phyloP scores from a whole-genome alignment of 2,329 filamentous ascomycete species.

The Bisporella sp. region DNA sequence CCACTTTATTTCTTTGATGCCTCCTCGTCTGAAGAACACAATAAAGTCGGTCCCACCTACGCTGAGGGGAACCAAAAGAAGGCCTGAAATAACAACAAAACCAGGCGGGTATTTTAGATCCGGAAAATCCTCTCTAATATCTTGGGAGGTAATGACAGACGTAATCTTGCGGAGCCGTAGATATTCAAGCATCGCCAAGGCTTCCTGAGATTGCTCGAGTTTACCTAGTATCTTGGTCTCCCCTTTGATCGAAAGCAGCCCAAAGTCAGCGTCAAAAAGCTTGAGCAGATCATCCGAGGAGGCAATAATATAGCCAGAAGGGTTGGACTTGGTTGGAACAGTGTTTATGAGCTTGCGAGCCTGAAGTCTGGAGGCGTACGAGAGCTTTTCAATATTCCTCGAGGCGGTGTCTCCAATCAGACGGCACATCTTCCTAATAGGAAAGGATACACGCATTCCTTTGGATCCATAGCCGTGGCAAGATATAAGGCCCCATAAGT shows the following conservation, averaged over 20 bases:
- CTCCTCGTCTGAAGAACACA: conserved; percentile 78
- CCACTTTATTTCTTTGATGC: conserved; percentile 68
- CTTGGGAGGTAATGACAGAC: conserved; percentile 71
- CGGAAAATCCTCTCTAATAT: conserved; percentile 69
- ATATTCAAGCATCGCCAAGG: conserved; percentile 78
- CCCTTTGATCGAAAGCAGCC: conserved; percentile 75
- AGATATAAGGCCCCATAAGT: conserved; percentile 82
- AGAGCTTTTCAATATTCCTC: conserved; percentile 79
- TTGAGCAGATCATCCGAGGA: conserved; percentile 80
- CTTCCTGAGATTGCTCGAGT: conserved; percentile 71
- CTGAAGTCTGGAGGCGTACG: conserved; percentile 77
- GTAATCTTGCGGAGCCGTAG: conserved; percentile 68
- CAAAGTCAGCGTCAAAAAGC: conserved; percentile 83
- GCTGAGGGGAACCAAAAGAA: conserved; percentile 77
- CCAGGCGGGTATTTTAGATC: conserved; percentile 75
- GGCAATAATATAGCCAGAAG: conserved; percentile 83
- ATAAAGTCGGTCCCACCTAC: conserved; percentile 76
- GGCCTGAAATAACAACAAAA: conserved; percentile 68
- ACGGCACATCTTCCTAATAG: conserved; percentile 86
- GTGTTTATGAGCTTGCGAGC: conserved; percentile 86
- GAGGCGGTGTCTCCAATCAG: conserved; percentile 81
- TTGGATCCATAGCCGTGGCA: conserved; percentile 73
- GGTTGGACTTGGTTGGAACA: conserved; percentile 71
- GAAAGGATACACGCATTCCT: conserved; percentile 88
- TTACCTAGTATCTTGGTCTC: conserved; percentile 81